These are phyloP conservation scores for Iris pallida DNA, from an alignment of 116 monocot genomes.

Conservation along the genomic window DNA sequence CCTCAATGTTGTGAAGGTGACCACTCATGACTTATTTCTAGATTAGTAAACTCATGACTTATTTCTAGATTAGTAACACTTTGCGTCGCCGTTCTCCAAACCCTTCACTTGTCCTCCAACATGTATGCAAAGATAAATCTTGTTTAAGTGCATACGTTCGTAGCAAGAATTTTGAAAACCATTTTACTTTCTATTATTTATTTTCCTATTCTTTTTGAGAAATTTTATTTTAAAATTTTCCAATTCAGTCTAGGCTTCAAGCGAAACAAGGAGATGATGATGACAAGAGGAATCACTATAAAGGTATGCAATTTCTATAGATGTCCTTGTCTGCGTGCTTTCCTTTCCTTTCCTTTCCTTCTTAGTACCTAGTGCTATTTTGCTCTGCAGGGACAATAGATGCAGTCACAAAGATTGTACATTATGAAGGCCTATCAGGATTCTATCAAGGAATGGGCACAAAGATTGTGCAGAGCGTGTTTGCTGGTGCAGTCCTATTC, in stretches of 20 bases:
- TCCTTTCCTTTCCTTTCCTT: not conserved
- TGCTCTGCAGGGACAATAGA: conserved; percentile 58
- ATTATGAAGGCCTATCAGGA: conserved; percentile 52
- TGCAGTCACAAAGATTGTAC: conserved; percentile 77
- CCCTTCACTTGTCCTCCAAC: not conserved
- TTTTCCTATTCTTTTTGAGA: not conserved
- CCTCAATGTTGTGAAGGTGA: conserved; percentile 85
- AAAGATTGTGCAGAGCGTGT: conserved; percentile 77
- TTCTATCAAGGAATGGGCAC: conserved; percentile 87
- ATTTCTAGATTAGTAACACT: not conserved
- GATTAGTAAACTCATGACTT: not conserved
- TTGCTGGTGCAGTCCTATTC: conserved; percentile 79
- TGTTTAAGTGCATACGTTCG: not conserved
- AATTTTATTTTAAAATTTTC: not conserved
- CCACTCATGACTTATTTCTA: not conserved
- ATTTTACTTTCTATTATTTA: not conserved
- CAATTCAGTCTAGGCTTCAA: conserved; percentile 79
- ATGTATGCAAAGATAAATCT: not conserved
- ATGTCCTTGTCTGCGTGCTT: no score
- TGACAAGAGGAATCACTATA: conserved; percentile 64
- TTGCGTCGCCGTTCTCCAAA: not conserved
- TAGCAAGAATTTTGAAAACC: not conserved
- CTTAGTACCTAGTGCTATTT: not conserved
- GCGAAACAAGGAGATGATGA: conserved; percentile 48
- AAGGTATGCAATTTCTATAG: conserved; percentile 31